phyloP scores from a whole-genome alignment of 2,329 filamentous ascomycete species.

The Curvularia verruculosa region DNA sequence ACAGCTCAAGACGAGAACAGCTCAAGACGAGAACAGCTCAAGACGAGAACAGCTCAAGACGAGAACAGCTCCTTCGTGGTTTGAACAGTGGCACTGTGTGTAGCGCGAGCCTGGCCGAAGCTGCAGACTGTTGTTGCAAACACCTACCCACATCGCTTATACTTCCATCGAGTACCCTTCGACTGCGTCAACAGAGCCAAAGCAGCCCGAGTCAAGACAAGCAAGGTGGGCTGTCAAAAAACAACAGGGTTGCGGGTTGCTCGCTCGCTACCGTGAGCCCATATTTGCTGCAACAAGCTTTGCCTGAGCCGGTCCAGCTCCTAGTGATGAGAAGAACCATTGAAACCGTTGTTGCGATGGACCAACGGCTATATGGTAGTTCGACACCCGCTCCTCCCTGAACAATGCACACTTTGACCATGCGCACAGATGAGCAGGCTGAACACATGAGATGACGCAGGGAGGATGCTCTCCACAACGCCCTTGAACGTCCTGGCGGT shows the following conservation, averaged over 20 bases:
- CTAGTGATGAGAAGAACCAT: not conserved
- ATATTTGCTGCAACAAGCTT: not conserved
- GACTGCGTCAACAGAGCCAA: not conserved
- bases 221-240: not conserved
- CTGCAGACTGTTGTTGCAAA: not conserved
- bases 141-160: not conserved
- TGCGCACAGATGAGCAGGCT: not conserved
- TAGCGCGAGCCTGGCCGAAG: not conserved
- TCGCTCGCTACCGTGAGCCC: not conserved
- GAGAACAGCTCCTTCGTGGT: not conserved
- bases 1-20: too few species aligned
- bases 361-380: not conserved
- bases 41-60: too few species aligned
- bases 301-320: not conserved
- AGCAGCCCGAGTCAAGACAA: not conserved
- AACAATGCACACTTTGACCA: slow-evolving; percentile 1
- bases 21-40: too few species aligned
- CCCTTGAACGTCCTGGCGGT: not conserved
- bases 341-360: not conserved
- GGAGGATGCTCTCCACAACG: not conserved
- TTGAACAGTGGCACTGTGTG: not conserved
- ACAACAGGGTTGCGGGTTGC: not conserved
- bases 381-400: not conserved
- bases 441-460: not conserved
- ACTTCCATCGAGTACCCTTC: not conserved